A percentile compares a stretch with the other conserved stretches of the same genome.
Conservation (phyloP, 495 filamentous ascomycete species). For the Monascus purpureus region DNA sequence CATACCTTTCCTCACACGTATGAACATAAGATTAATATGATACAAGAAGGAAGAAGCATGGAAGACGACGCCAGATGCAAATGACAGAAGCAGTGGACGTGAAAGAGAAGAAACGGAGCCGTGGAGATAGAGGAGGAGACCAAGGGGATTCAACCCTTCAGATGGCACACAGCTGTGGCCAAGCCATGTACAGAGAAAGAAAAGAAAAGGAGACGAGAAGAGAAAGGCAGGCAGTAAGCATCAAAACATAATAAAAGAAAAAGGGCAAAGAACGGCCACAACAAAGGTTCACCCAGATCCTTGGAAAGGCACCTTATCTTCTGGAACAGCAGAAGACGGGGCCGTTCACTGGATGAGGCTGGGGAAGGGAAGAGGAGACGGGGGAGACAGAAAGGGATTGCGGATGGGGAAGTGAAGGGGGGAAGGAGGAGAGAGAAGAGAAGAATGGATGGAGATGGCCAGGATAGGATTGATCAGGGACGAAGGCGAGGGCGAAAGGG, state of each 20-base stretch:
- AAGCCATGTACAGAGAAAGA: too few relatives aligned
- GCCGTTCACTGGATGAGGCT: not conserved
- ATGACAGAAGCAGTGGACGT: too few relatives aligned
- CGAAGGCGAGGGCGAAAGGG: too few relatives aligned
- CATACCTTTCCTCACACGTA: slow-evolving; percentile 19
- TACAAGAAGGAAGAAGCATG: slow-evolving; percentile 19
- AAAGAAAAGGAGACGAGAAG: too few relatives aligned
- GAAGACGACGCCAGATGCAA: too few relatives aligned
- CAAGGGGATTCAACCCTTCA: too few relatives aligned
- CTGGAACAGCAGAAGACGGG: slow-evolving; percentile 1
- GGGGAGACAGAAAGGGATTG: slow-evolving; percentile 4
- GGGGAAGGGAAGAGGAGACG: slow-evolving; percentile 1
- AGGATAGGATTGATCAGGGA: too few relatives aligned
- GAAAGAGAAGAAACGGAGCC: too few relatives aligned
- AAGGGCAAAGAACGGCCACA: not conserved
- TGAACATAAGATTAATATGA: slow-evolving; percentile 22
- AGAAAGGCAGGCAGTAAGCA: too few relatives aligned
- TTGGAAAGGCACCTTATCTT: not conserved
- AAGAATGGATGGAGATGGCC: too few relatives aligned
- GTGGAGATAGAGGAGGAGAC: too few relatives aligned
- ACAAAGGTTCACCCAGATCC: not conserved
- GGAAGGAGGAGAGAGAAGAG: slow-evolving; percentile 7
- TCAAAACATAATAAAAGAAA: slow-evolving; percentile 8
- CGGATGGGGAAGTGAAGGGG: slow-evolving; percentile 5
- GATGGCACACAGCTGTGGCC: too few relatives aligned